phyloP scores from a whole-genome alignment of 1,139 yeast genomes.

The Suhomyces yuchorum region DNA sequence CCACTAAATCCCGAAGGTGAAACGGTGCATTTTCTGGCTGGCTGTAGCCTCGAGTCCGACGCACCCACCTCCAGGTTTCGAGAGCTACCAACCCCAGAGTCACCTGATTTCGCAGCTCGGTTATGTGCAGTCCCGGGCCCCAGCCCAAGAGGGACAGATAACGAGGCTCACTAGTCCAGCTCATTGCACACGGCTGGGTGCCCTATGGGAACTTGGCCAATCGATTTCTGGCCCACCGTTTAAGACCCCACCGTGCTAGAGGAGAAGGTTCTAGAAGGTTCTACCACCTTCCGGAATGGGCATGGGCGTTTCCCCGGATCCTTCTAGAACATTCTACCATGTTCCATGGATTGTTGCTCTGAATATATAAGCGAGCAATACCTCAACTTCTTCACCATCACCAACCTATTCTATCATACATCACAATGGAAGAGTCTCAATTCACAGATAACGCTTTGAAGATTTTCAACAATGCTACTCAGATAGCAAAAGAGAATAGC shows the following conservation, averaged over 20 bases:
- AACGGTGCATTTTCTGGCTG: too few species aligned
- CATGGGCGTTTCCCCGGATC: background rate
- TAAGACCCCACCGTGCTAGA: background rate
- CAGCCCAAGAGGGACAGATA: background rate
- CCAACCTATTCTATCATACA: background rate
- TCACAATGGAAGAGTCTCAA: constrained; percentile 62
- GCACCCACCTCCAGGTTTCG: background rate
- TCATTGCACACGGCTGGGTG: background rate
- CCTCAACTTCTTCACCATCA: background rate
- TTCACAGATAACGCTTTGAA: constrained; percentile 92
- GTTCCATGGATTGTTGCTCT: background rate
- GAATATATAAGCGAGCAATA: constrained; percentile 1
- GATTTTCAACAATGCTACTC: constrained; percentile 75
- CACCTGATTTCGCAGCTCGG: background rate
- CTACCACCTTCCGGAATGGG: background rate
- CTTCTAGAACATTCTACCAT: constrained; percentile 11
- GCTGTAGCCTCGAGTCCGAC: background rate
- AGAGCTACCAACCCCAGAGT: background rate
- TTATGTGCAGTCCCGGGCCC: background rate
- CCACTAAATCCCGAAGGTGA: too few species aligned
- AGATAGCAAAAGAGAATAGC: constrained; percentile 80
- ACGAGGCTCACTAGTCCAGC: background rate
- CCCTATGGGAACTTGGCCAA: background rate
- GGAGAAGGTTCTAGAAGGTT: background rate
- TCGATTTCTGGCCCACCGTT: background rate